These are phyloP conservation scores for Saturnispora sekii DNA, from an alignment of 805 yeast species.

Conservation along the genomic window DNA sequence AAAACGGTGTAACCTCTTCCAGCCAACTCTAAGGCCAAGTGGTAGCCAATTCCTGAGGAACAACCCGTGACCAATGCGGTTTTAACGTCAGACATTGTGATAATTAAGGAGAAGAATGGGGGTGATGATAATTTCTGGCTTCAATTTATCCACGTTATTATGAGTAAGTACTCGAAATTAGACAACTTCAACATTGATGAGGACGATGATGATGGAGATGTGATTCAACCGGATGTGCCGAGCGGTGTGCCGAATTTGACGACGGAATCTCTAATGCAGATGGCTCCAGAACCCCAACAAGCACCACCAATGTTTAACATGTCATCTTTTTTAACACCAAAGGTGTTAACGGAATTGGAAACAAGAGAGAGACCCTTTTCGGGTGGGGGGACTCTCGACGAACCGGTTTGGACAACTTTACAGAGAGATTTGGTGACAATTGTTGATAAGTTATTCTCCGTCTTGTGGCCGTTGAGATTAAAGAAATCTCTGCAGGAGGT, in stretches of 20 bases:
- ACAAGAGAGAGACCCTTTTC: constrained; percentile 40
- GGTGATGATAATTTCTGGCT: background rate
- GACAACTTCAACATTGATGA: background rate
- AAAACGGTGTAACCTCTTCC: constrained; percentile 43
- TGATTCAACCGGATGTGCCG: constrained; percentile 27
- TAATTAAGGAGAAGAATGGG: too few relatives aligned
- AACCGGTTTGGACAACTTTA: constrained; percentile 41
- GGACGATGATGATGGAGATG: constrained; percentile 24
- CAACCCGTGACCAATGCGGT: constrained; percentile 51
- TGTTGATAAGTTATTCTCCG: constrained; percentile 27
- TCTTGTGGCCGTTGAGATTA: constrained; percentile 30
- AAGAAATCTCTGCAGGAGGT: constrained; percentile 21
- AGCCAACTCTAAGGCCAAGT: constrained; percentile 35
- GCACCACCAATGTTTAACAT: constrained; percentile 19
- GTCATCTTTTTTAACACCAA: constrained; percentile 29
- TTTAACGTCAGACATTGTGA: constrained; percentile 6
- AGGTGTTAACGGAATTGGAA: constrained; percentile 14
- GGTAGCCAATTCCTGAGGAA: constrained; percentile 50
- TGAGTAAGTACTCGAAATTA: background rate
- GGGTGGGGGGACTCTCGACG: constrained; percentile 52
- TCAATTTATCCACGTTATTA: background rate
- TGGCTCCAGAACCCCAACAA: constrained; percentile 4
- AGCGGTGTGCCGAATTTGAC: background rate
- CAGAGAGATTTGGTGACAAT: constrained; percentile 27
- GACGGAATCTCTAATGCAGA: background rate